These are phyloP conservation scores for Kregervanrija pseudodelftensis DNA, from an alignment of 805 yeast species.

Conservation along the genomic window DNA sequence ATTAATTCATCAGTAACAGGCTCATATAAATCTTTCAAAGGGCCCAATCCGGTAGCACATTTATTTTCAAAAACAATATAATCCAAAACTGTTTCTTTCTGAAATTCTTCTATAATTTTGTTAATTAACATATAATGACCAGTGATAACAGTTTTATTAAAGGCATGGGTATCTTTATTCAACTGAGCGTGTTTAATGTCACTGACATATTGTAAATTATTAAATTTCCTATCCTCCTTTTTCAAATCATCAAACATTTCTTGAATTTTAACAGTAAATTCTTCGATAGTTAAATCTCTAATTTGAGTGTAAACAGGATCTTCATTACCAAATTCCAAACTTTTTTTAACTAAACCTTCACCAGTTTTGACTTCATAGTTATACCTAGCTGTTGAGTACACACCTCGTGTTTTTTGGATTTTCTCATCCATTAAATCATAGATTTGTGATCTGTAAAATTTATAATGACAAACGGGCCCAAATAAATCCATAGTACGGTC, in stretches of 20 bases:
- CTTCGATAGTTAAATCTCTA: conserved; percentile 22
- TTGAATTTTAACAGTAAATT: conserved; percentile 18
- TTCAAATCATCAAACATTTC: conserved; percentile 18
- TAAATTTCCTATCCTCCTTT: conserved; percentile 18
- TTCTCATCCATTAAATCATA: conserved; percentile 48
- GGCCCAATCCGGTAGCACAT: conserved; percentile 65
- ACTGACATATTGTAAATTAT: conserved; percentile 19
- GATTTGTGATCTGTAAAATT: conserved; percentile 87
- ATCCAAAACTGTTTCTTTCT: conserved; percentile 28
- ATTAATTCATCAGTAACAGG: conserved; percentile 52
- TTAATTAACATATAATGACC: conserved; percentile 35
- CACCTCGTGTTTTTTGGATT: conserved; percentile 18
- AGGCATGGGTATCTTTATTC: conserved; percentile 20
- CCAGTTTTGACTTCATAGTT: conserved; percentile 23
- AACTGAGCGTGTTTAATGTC: conserved; percentile 25
- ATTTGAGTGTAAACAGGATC: conserved; percentile 21
- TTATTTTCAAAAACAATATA: conserved; percentile 84
- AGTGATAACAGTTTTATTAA: conserved; percentile 17
- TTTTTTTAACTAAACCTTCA: conserved; percentile 19
- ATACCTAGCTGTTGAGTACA: conserved; percentile 21
- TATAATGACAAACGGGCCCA: conserved; percentile 84
- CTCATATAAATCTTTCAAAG: conserved; percentile 50
- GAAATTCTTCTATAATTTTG: conserved; percentile 55
- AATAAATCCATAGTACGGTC: conserved; percentile 81
- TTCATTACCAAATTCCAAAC: conserved; percentile 18